These are phyloP conservation scores for Candida chilensis DNA, from an alignment of 805 yeast genomes.

Conservation along the genomic window DNA sequence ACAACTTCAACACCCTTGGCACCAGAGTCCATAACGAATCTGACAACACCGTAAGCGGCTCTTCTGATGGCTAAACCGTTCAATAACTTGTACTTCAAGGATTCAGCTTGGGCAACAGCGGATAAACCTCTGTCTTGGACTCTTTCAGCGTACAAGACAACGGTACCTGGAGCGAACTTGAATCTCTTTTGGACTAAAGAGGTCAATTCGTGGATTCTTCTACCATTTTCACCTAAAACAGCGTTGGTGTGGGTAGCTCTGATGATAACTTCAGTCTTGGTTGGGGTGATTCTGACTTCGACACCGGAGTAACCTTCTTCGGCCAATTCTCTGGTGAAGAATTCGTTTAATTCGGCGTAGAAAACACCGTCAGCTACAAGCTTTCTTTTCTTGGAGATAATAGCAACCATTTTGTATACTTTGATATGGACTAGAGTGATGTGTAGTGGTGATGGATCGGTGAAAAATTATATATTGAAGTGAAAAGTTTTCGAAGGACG, in stretches of 20 bases:
- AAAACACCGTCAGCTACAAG: constrained; percentile 99
- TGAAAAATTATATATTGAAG: no score
- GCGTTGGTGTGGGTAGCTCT: constrained; percentile 99
- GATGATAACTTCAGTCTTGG: constrained; percentile 96
- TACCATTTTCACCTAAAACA: constrained; percentile 99
- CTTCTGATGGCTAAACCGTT: constrained; percentile 99
- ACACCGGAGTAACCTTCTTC: constrained; percentile 99
- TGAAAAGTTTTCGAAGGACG: no score
- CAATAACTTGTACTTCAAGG: constrained; percentile 94
- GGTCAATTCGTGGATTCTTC: constrained; percentile 98
- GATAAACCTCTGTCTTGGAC: constrained; percentile 99
- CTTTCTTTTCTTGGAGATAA: constrained; percentile 97
- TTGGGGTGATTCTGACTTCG: constrained; percentile 97
- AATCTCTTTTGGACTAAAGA: constrained; percentile 98
- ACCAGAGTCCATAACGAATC: constrained; percentile 99
- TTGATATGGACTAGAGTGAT: no score
- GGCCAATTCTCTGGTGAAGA: constrained; percentile 99
- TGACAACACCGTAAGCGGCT: constrained; percentile 99
- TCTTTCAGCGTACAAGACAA: constrained; percentile 96
- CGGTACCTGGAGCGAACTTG: constrained; percentile 88
- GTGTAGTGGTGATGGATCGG: no score
- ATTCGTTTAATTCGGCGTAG: constrained; percentile 99
- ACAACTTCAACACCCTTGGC: constrained; percentile 99
- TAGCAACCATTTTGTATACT: no score
- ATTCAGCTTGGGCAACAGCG: constrained; percentile 99